Conservation (phyloP, 2,329 filamentous ascomycete species). For the Neocatenulostroma microsporum region DNA sequence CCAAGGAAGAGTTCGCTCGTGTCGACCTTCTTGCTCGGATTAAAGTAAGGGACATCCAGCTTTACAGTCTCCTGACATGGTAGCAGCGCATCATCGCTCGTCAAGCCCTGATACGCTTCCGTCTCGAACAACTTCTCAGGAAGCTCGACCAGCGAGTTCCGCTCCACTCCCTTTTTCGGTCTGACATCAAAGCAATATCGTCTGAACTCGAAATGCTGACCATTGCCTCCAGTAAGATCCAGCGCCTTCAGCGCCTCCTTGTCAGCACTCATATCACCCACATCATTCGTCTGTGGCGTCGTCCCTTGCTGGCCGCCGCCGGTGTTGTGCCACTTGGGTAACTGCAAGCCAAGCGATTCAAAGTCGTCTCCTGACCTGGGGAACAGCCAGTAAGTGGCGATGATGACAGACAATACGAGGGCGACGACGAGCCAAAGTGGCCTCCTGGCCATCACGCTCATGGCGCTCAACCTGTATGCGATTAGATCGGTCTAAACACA, state of each 20-base stretch:
- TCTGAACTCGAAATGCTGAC: constrained; percentile 12
- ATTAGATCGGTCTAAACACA: too few species aligned
- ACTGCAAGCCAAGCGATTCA: too few species aligned
- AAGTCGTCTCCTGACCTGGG: too few species aligned
- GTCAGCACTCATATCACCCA: too few species aligned
- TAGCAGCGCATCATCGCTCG: constrained; percentile 1
- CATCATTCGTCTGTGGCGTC: too few species aligned
- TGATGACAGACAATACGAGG: too few species aligned
- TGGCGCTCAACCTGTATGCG: too few species aligned
- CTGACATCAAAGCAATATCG: constrained; percentile 8
- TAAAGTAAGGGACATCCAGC: constrained; percentile 6
- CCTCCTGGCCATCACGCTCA: too few species aligned
- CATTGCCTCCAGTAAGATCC: background rate
- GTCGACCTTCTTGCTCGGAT: constrained; percentile 1
- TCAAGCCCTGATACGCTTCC: background rate
- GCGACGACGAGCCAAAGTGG: too few species aligned
- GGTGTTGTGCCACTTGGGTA: too few species aligned
- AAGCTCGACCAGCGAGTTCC: constrained; percentile 1
- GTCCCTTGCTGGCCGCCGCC: too few species aligned
- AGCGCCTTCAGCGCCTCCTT: constrained; percentile 1
- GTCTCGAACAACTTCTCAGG: background rate
- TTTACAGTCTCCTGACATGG: constrained; percentile 2
- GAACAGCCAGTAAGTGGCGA: too few species aligned
- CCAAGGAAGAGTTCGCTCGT: constrained; percentile 20
- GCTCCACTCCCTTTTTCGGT: background rate